These are phyloP conservation scores for Phragmites australis DNA, from an alignment of 176 grass and related monocot species.

Conservation along the genomic window DNA sequence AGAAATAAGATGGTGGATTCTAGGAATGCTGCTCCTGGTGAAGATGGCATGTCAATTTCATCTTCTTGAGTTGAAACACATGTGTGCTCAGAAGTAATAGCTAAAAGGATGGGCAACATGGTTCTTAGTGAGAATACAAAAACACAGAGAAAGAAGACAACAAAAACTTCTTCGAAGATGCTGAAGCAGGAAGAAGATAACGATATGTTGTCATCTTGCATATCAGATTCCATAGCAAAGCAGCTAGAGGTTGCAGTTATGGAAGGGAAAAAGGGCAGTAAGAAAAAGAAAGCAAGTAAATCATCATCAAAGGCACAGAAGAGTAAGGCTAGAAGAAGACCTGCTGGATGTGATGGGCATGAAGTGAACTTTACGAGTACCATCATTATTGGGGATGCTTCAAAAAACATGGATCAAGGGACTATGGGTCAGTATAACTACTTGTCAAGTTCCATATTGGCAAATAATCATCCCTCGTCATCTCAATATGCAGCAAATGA, in stretches of 20 bases:
- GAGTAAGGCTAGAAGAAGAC: constrained; percentile 45
- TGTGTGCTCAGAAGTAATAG: constrained; percentile 56
- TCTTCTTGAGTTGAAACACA: constrained; percentile 42
- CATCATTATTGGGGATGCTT: constrained; percentile 46
- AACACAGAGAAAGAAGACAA: constrained; percentile 33
- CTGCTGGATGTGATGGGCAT: constrained; percentile 16
- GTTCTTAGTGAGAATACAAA: constrained; percentile 38
- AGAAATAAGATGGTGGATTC: constrained; percentile 19
- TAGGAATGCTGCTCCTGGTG: constrained; percentile 28
- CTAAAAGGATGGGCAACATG: constrained; percentile 48
- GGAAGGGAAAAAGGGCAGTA: constrained; percentile 47
- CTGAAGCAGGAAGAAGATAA: constrained; percentile 39
- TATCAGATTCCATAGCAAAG: constrained; percentile 73
- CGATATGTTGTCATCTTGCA: constrained; percentile 46
- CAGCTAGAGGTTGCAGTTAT: constrained; percentile 62
- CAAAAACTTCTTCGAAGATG: constrained; percentile 40
- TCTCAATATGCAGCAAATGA: constrained; percentile 18
- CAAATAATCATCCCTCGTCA: constrained; percentile 24
- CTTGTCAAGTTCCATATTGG: constrained; percentile 21
- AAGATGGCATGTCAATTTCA: constrained; percentile 27
- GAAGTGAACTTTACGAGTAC: constrained; percentile 45
- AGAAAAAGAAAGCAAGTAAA: constrained; percentile 53
- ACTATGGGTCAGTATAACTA: constrained; percentile 33
- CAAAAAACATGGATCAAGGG: constrained; percentile 26
- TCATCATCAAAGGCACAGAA: constrained; percentile 42